These are phyloP conservation scores for Penicillium sp. DNA, from an alignment of 2,329 filamentous ascomycete species.

Conservation along the genomic window DNA sequence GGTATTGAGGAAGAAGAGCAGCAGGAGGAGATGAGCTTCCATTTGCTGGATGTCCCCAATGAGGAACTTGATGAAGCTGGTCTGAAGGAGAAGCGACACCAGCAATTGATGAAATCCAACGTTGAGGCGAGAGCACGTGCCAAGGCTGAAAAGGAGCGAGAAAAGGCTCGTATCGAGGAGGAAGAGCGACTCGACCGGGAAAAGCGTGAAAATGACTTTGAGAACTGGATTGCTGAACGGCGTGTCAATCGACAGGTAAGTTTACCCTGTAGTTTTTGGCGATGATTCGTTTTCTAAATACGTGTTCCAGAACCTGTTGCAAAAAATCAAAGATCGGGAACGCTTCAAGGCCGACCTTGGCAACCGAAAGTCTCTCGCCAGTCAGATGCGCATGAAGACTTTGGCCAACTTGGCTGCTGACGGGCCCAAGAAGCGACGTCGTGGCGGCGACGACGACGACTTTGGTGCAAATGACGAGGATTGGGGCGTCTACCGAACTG, in stretches of 20 bases:
- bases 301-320: constrained; percentile 55
- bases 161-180: constrained; percentile 77
- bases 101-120: constrained; percentile 88
- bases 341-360: constrained; percentile 88
- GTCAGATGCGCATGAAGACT: constrained; percentile 96
- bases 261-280: background rate
- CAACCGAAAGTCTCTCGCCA: constrained; percentile 92
- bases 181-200: constrained; percentile 79
- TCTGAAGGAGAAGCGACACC: constrained; percentile 86
- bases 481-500: constrained; percentile 93
- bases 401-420: constrained; percentile 94
- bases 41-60: constrained; percentile 80
- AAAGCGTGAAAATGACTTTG: constrained; percentile 73
- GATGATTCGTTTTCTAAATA: constrained; percentile 8
- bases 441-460: constrained; percentile 87
- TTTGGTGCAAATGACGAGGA: constrained; percentile 97
- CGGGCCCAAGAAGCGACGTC: constrained; percentile 73
- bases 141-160: constrained; percentile 90
- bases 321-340: constrained; percentile 89
- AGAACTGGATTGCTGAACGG: constrained; percentile 79
- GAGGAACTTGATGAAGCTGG: constrained; percentile 88
- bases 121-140: constrained; percentile 89
- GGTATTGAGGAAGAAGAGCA: constrained; percentile 80
- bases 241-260: constrained; percentile 59
- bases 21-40: constrained; percentile 72